Percentiles rank a stretch among this genome's conserved stretches.
These are phyloP conservation scores for Eimeria necatrix DNA, from an alignment of 169 alveolate genomes.

Conservation along the genomic window DNA sequence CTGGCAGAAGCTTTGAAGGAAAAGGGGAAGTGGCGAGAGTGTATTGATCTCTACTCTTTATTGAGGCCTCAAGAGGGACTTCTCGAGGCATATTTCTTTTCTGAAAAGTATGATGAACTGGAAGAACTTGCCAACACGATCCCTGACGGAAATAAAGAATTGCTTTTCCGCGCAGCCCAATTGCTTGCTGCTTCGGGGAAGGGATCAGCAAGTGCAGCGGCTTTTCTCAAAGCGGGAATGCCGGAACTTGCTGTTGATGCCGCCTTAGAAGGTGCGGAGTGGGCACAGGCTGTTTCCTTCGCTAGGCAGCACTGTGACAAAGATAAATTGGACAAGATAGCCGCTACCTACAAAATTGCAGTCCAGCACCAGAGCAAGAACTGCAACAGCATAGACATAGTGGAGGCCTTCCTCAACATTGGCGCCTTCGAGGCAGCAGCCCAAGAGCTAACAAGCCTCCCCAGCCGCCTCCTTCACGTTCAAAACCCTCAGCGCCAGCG, in stretches of 20 bases:
- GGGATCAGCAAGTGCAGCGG: constrained; percentile 49
- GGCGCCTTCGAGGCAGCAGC: constrained; percentile 66
- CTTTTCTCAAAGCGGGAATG: constrained; percentile 49
- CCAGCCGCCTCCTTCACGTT: background rate
- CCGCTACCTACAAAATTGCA: constrained; percentile 16
- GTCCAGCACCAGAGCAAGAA: constrained; percentile 44
- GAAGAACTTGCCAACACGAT: constrained; percentile 18
- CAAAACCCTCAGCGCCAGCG: constrained; percentile 47
- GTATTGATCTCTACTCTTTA: constrained; percentile 1
- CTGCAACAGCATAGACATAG: background rate
- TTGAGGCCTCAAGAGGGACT: constrained; percentile 52
- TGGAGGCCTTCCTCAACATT: constrained; percentile 12
- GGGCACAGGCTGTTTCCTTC: constrained; percentile 45
- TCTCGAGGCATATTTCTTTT: constrained; percentile 51
- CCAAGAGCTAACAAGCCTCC: constrained; percentile 24
- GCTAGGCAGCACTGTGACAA: constrained; percentile 63
- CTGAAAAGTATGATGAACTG: constrained; percentile 53
- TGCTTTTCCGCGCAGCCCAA: constrained; percentile 60
- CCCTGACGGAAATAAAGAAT: background rate
- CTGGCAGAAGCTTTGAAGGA: constrained; percentile 68
- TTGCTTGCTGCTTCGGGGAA: constrained; percentile 65
- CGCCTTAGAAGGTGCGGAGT: constrained; percentile 52
- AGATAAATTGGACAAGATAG: constrained; percentile 19
- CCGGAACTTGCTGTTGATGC: constrained; percentile 67
- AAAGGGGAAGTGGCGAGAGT: background rate